phyloP scores from a whole-genome alignment of 1,139 yeast genomes.

The Hyphopichia pseudoburtonii region DNA sequence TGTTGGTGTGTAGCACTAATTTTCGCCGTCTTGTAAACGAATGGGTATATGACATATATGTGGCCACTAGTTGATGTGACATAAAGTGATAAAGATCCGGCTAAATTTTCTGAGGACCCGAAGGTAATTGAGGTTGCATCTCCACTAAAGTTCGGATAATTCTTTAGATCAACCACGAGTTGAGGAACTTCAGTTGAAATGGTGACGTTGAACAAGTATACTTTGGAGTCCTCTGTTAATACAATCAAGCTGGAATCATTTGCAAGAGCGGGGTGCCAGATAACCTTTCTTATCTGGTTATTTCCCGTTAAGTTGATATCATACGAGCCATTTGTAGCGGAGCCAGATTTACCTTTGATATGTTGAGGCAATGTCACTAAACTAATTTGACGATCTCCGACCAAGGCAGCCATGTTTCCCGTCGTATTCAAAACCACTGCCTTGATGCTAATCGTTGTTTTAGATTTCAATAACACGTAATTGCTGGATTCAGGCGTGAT shows the following conservation, averaged over 20 bases:
- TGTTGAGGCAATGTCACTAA: background rate
- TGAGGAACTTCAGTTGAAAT: constrained; percentile 25
- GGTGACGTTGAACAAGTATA: constrained; percentile 31
- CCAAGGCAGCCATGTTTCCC: constrained; percentile 33
- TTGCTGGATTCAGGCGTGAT: constrained; percentile 20
- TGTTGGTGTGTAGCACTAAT: constrained; percentile 23
- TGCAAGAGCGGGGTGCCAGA: constrained; percentile 34
- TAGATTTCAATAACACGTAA: constrained; percentile 18
- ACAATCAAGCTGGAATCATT: constrained; percentile 32
- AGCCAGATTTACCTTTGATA: background rate
- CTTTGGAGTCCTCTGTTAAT: constrained; percentile 22
- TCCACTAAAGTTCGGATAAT: constrained; percentile 12
- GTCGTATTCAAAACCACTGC: constrained; percentile 27
- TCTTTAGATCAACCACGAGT: constrained; percentile 20
- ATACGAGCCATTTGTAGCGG: background rate
- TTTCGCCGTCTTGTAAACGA: constrained; percentile 18
- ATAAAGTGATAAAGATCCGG: constrained; percentile 39
- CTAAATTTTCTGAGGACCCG: constrained; percentile 30
- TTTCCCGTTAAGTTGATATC: background rate
- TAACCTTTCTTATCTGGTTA: constrained; percentile 20
- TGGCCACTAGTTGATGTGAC: constrained; percentile 23
- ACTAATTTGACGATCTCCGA: constrained; percentile 19
- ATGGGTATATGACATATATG: constrained; percentile 36
- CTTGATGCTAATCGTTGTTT: constrained; percentile 17
- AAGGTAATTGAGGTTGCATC: constrained; percentile 32